phyloP scores from a whole-genome alignment of 2,329 filamentous ascomycete genomes.

The Aspergillus sp. region DNA sequence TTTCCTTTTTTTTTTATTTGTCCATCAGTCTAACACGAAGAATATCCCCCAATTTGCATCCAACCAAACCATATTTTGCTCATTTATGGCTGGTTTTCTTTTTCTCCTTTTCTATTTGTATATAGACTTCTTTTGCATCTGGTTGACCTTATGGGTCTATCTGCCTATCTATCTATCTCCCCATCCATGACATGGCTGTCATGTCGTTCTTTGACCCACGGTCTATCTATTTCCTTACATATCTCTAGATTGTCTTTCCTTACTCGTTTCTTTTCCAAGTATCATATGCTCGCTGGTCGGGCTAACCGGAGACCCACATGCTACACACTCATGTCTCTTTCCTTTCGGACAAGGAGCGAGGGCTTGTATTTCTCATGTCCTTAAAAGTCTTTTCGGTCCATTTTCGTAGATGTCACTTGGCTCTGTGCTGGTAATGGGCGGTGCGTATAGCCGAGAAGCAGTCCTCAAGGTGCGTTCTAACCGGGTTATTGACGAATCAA shows the following conservation, averaged over 20 bases:
- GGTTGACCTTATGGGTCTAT: neutral
- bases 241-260: neutral
- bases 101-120: constrained; percentile 3
- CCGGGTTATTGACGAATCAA: too few species aligned
- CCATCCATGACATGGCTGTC: neutral
- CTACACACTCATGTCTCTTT: neutral
- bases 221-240: neutral
- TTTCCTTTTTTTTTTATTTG: neutral
- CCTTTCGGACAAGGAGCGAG: neutral
- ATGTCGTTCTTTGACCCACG: neutral
- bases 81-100: neutral
- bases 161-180: neutral
- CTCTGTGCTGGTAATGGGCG: too few species aligned
- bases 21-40: neutral
- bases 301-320: neutral
- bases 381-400: neutral
- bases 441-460: too few species aligned
- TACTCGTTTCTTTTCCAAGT: neutral
- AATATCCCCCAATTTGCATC: neutral
- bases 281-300: neutral
- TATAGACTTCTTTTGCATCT: constrained; percentile 8
- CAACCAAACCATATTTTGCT: neutral
- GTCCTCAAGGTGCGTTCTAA: too few species aligned
- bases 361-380: neutral
- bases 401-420: too few species aligned